Evolutionary conservation across 2,329 filamentous ascomycete genomes (phyloP).

Genomic region (Cladophialophora chaetospira): DNA sequence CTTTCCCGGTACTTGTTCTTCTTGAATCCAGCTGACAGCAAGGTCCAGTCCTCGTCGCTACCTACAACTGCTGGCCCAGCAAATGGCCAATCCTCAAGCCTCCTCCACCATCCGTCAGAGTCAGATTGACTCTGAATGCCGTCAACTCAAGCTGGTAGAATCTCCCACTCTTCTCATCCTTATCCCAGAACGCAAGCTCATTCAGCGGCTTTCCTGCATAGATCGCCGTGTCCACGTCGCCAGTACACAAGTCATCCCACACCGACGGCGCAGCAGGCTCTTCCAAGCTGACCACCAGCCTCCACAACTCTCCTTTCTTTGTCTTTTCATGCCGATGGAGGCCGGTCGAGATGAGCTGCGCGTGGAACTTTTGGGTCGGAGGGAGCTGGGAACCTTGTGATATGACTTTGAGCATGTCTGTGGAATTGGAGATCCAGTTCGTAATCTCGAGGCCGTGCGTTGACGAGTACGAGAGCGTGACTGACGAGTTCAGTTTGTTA

Average conservation of each 20-base stretch:
- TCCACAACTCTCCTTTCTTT: slow-evolving; percentile 40
- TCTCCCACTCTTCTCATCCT: background rate
- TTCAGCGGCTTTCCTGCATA: slow-evolving; percentile 41
- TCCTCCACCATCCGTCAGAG: background rate
- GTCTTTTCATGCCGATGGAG: slow-evolving; percentile 20
- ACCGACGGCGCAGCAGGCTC: background rate
- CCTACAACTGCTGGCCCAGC: too few relatives aligned
- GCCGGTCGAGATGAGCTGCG: slow-evolving; percentile 28
- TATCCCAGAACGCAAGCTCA: slow-evolving; percentile 42
- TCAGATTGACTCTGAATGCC: slow-evolving; percentile 31
- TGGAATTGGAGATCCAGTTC: slow-evolving; percentile 29
- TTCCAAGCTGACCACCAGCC: slow-evolving; percentile 29
- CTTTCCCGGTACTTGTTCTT: too few relatives aligned
- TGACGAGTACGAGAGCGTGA: slow-evolving; percentile 28
- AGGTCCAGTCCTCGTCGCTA: too few relatives aligned
- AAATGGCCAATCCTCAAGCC: too few relatives aligned
- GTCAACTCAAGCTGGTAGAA: background rate
- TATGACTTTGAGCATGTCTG: slow-evolving; percentile 17
- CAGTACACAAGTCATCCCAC: slow-evolving; percentile 42
- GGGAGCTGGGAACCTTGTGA: background rate
- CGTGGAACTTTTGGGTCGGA: background rate
- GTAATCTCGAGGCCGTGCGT: slow-evolving; percentile 27
- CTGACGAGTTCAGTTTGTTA: slow-evolving; percentile 17
- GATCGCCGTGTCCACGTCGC: slow-evolving; percentile 36
- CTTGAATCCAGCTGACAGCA: too few relatives aligned